phyloP scores from a whole-genome alignment of 495 filamentous ascomycete species.

The Xylaria longipes region DNA sequence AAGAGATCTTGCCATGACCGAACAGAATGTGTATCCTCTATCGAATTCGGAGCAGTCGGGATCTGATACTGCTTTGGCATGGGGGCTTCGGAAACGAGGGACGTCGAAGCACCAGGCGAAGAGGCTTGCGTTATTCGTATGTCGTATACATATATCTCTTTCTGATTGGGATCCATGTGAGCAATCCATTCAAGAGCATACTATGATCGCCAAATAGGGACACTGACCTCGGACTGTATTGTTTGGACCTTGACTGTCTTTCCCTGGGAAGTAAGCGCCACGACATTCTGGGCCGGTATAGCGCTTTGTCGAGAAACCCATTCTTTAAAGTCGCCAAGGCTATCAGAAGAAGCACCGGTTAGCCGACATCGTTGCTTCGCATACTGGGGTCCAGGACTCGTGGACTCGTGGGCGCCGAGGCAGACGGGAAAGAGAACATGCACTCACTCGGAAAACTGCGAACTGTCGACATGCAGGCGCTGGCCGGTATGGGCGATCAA shows the following conservation, averaged over 20 bases:
- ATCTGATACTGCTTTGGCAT: conserved; percentile 64
- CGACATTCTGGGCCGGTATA: conserved; percentile 73
- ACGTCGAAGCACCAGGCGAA: conserved; percentile 44
- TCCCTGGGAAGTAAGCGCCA: conserved; percentile 81
- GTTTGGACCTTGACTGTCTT: conserved; percentile 79
- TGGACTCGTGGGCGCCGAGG: background rate
- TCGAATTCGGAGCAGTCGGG: conserved; percentile 71
- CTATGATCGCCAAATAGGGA: background rate
- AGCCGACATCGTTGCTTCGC: conserved; percentile 27
- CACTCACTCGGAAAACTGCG: conserved; percentile 72
- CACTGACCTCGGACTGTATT: conserved; percentile 74
- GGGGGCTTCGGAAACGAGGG: conserved; percentile 57
- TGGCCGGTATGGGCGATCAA: conserved; percentile 89
- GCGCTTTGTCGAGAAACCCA: conserved; percentile 71
- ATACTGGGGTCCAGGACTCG: background rate
- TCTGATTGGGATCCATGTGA: conserved; percentile 53
- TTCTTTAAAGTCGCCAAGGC: conserved; percentile 68
- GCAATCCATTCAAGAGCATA: background rate
- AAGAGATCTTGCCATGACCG: conserved; percentile 85
- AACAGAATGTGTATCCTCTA: conserved; percentile 73
- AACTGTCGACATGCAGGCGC: conserved; percentile 74
- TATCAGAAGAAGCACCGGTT: conserved; percentile 30
- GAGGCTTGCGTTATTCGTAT: conserved; percentile 65
- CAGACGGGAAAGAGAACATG: conserved; percentile 6
- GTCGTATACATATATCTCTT: conserved; percentile 88